Evolutionary conservation across 345 rosid species (phyloP), one percentile per base, ranked within the genome.

Genomic region (Eucalyptus marginata): DNA sequence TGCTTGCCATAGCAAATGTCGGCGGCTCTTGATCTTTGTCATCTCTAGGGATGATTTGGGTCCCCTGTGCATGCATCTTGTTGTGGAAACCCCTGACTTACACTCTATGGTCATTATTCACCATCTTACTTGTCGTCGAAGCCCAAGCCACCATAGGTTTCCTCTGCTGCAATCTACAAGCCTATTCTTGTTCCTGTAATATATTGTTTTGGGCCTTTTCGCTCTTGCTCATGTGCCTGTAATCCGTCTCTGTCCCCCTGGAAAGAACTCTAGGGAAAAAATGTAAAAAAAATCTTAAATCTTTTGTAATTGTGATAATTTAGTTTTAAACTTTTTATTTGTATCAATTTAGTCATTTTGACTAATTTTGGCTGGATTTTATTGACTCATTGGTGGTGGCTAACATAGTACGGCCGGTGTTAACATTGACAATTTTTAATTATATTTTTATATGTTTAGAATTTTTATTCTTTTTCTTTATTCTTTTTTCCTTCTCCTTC

Each of bases 341-440:
- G 3, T 49, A 15, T 1, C 3, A 13, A 49, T 49, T 49, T 5
- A 49, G 0, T 49, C 51, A 0, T 49, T 49, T 49, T 2, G 0
- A 2, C 16, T 49, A 49, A 4, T 49, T 49, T 49, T 49, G 2
- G 0, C 5, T 5, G 6, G 3, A 49, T 49, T 49, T 49, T 13
- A 1, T 1, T 49, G 16, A 49, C 1, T 49, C 0, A 5, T 13
- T 5, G 6, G 6, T 1, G 1, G 16, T 13, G 0, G 15, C 6
- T 49, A 0, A 49, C 16, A 49, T 49, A 1, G 51, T 6, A 49
- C 16, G 6, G 2, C 2, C 6, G 6, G 2, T 49, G 0, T 1
- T 13, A 13, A 49, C 51, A 0, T 13, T 1, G 2, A 13, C 2
- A 49, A 49, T 0, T 49, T 13, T 49, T 49, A 44, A 44, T 44